These are phyloP conservation scores for Penicillium cosmopolitanum DNA, from an alignment of 495 filamentous ascomycete species.

Conservation along the genomic window DNA sequence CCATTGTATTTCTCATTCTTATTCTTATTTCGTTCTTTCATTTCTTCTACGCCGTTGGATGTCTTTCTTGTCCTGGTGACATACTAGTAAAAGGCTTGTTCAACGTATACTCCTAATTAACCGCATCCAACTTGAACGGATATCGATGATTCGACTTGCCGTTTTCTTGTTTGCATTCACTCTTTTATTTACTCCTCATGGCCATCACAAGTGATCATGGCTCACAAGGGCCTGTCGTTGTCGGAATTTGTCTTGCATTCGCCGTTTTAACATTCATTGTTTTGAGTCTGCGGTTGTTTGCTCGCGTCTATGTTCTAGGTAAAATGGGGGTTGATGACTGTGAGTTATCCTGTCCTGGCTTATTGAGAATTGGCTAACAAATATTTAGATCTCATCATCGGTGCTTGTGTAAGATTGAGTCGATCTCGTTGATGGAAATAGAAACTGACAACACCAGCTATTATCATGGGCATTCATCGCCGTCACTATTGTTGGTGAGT, in stretches of 20 bases:
- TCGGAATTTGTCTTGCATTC: constrained; percentile 39
- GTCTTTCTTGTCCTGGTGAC: constrained; percentile 12
- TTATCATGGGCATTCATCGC: constrained; percentile 44
- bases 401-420: constrained; percentile 36
- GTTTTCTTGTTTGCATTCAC: constrained; percentile 10
- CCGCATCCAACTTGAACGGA: neutral
- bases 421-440: neutral
- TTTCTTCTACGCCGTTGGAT: neutral
- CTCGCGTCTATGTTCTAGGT: constrained; percentile 38
- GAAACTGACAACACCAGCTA: constrained; percentile 27
- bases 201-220: constrained; percentile 25
- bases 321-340: constrained; percentile 44
- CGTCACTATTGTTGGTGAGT: constrained; percentile 39
- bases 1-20: neutral
- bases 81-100: neutral
- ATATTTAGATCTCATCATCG: constrained; percentile 37
- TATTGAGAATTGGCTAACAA: constrained; percentile 6
- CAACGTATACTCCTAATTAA: constrained; percentile 6
- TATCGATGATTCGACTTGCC: constrained; percentile 1
- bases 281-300: constrained; percentile 39
- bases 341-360: constrained; percentile 19
- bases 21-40: neutral
- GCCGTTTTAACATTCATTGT: constrained; percentile 39
- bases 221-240: constrained; percentile 37
- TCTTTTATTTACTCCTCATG: constrained; percentile 15